Conservation (phyloP, 2,329 filamentous ascomycete genomes). For the Ascochyta clinopodiicola region DNA sequence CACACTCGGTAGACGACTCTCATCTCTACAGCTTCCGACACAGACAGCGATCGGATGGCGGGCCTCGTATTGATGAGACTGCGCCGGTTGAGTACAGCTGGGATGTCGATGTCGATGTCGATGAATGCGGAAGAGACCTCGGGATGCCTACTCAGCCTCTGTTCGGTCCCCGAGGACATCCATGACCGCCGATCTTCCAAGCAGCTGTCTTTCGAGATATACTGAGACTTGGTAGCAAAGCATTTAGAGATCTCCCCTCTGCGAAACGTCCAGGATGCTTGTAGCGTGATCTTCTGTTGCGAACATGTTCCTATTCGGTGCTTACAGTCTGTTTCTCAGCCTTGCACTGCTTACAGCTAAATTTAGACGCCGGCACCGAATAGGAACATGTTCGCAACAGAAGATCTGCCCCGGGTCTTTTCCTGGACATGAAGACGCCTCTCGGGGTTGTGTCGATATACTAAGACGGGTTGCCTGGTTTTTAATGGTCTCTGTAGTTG, state of each 20-base stretch:
- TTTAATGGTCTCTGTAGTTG: not conserved
- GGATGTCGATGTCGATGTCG: too few species aligned
- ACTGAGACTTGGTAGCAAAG: too few species aligned
- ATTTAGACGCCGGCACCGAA: not conserved
- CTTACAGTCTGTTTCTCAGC: not conserved
- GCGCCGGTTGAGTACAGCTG: too few species aligned
- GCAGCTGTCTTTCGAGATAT: not conserved
- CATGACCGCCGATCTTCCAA: not conserved
- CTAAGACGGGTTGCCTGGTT: not conserved
- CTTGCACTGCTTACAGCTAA: slow-evolving; percentile 1
- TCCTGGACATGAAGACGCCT: not conserved
- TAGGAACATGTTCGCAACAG: not conserved
- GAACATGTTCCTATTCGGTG: too few species aligned
- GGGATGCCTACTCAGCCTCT: slow-evolving; percentile 4
- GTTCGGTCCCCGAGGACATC: slow-evolving; percentile 9
- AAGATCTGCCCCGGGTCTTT: not conserved
- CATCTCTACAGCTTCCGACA: too few species aligned
- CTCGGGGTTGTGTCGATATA: slow-evolving; percentile 1
- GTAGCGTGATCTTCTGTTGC: not conserved
- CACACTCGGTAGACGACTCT: too few species aligned
- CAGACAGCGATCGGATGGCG: too few species aligned
- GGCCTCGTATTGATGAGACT: too few species aligned
- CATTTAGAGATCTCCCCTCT: not conserved
- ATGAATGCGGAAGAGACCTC: not conserved
- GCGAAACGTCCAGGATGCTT: not conserved